Evolutionary conservation across 352 stramenopile species (phyloP), one percentile per base, ranked within the genome.

Genomic region (Elongisporangium senticosum): DNA sequence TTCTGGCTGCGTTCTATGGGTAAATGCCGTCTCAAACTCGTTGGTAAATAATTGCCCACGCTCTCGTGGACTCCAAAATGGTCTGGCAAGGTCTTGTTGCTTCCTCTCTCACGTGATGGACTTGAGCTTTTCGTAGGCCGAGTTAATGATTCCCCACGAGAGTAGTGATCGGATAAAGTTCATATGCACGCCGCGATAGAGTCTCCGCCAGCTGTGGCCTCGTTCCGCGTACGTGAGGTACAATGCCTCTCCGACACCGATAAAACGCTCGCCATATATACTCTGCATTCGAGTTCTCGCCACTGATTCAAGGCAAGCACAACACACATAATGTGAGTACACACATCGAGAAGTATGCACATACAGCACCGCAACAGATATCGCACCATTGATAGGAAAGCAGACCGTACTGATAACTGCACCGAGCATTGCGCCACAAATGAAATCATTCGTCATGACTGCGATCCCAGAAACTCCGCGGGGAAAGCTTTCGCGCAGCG

Each of bases 111-210:
- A 86, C 61, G 77, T 88, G 48, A 90, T 71, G 22, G 77, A 73
- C 69, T 91, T 95, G 49, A 95, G 77, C 61, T 87, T 87, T 65
- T 96, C 87, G 59, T 95, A 96, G 47, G 83, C 83, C 56, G 82
- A 92, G 64, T 96, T 96, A 61, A 96, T 93, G 55, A 96, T 96
- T 10, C 87, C 87, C 87, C 87, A 96, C 15, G 87, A 95, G 15
- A 96, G 55, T 3, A 96, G 67, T 22, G 84, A 93, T 10, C 87
- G 75, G 51, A 88, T 87, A 65, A 93, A 96, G 61, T 96, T 96
- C 70, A 96, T 87, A 62, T 92, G 75, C 3, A 93, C 87, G 10
- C 87, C 87, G 50, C 87, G 85, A 65, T 94, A 96, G 47, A 96
- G 62, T 10, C 74, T 65, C n/a, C 62, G 61, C 19, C 89, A 48